Conservation (phyloP, 129 eudicot species). For the Deinandra increscens region DNA sequence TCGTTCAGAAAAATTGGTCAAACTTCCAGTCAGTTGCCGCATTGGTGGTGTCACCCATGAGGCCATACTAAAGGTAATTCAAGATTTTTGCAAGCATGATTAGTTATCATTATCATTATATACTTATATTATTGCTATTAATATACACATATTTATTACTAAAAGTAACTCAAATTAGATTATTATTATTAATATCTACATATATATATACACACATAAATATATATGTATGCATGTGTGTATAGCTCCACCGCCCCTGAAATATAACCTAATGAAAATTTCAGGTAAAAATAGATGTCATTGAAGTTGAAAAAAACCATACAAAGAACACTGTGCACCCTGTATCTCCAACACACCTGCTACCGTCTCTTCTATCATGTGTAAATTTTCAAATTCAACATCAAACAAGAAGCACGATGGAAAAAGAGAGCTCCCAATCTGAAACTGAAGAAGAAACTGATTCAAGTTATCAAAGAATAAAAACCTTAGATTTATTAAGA, state of each 20-base stretch:
- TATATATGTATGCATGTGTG: background rate
- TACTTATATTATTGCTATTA: background rate
- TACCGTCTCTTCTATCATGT: conserved; percentile 44
- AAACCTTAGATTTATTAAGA: conserved; percentile 29
- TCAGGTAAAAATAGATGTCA: conserved; percentile 47
- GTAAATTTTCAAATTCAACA: conserved; percentile 38
- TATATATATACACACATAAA: no score
- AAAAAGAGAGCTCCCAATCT: conserved; percentile 33
- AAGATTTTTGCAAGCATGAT: conserved; percentile 12
- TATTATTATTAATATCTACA: background rate
- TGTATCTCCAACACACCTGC: conserved; percentile 48
- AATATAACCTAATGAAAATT: conserved; percentile 22
- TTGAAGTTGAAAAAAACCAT: conserved; percentile 32
- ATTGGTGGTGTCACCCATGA: conserved; percentile 35
- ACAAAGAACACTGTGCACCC: conserved; percentile 50
- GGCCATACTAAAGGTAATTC: conserved; percentile 41
- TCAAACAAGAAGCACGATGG: conserved; percentile 28
- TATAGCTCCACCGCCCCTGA: conserved; percentile 3
- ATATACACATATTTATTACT: background rate
- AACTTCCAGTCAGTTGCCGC: conserved; percentile 43
- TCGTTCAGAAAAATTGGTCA: conserved; percentile 35
- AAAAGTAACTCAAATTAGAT: conserved; percentile 27
- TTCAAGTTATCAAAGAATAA: conserved; percentile 41
- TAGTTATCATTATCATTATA: background rate
- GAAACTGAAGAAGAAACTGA: conserved; percentile 39